Evolutionary conservation across 495 filamentous ascomycete genomes (phyloP), one percentile per base, ranked within the genome.

Genomic region (Hyaloscypha variabilis): DNA sequence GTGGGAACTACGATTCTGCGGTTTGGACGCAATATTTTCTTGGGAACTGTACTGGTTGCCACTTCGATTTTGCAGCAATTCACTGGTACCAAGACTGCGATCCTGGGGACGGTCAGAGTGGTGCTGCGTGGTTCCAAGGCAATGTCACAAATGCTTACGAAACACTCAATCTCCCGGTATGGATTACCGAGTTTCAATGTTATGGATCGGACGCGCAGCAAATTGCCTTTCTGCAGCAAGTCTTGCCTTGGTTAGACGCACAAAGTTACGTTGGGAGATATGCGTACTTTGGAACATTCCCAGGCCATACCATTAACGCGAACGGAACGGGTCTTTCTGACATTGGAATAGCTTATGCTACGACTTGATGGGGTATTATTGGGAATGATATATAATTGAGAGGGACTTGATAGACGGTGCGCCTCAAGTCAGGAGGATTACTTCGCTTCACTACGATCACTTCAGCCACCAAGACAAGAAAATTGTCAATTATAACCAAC

Each of bases 71-170:
- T 68, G 79, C 90, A 59, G 77, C 82, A 39, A 82, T 91, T n/a
- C 91, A 94, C 74, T 92, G 88, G 86, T 94, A 94, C 67, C 79
- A 80, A 81, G 85, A 54, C 66, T 75, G 53, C 2, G 72, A 77
- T 49, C 69, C 76, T 34, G 10, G 57, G 1, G 73, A 77, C 36
- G 74, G 73, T 13, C 8, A 53, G 28, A 66, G 64, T 28, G 57
- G 64, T 49, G 74, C 75, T 23, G 72, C 77, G 8, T 72, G 77
- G 3, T 90, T 94, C 82, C 81, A 87, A 64, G 61, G 73, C 14
- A 86, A 90, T 72, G 73, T 92, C 57, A 65, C 74, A 62, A 52
- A 85, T n/a, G 88, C 85, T 28, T 71, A 84, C 71, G 65, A 69
- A 3, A 71, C 79, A 42, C 85, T 85, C 74, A 73, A 73, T 53